Percentiles rank a stretch among this genome's conserved stretches.
Evolutionary conservation across 352 stramenopile genomes (phyloP).

Genomic region (Pythium coloratum): DNA sequence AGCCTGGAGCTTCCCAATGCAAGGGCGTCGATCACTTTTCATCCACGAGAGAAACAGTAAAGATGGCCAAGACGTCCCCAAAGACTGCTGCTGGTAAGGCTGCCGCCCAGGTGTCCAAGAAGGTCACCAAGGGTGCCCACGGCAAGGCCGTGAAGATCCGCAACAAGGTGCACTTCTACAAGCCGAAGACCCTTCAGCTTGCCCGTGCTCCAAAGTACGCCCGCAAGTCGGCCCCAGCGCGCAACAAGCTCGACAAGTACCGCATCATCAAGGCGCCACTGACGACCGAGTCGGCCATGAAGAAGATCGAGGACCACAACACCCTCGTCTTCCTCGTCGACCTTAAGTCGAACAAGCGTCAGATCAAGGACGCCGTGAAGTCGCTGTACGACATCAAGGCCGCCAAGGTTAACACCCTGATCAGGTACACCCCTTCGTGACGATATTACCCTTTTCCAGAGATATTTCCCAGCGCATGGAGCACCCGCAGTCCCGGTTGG

Average conservation of each 20-base stretch:
- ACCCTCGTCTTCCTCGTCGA: constrained; percentile 99
- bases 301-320: constrained; percentile 99
- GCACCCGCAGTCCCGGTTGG: constrained; percentile 28
- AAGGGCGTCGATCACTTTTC: constrained; percentile 21
- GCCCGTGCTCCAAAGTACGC: constrained; percentile 96
- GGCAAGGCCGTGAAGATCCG: constrained; percentile 98
- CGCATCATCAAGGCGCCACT: constrained; percentile 99
- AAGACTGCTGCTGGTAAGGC: constrained; percentile 90
- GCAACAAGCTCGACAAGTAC: constrained; percentile 98
- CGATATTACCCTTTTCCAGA: constrained; percentile 42
- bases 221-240: constrained; percentile 91
- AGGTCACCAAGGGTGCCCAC: constrained; percentile 95
- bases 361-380: constrained; percentile 99
- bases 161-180: constrained; percentile 99
- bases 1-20: constrained; percentile 1
- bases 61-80: constrained; percentile 74
- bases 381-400: constrained; percentile 99
- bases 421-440: constrained; percentile 93
- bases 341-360: constrained; percentile 99
- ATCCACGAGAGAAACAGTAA: constrained; percentile 63
- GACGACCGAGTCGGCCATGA: constrained; percentile 99
- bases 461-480: constrained; percentile 19
- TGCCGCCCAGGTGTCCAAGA: constrained; percentile 92
- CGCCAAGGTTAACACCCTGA: constrained; percentile 99
- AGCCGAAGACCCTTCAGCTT: constrained; percentile 97